phyloP scores from a whole-genome alignment of 139 green algal species.

The Eudorina sp. region DNA sequence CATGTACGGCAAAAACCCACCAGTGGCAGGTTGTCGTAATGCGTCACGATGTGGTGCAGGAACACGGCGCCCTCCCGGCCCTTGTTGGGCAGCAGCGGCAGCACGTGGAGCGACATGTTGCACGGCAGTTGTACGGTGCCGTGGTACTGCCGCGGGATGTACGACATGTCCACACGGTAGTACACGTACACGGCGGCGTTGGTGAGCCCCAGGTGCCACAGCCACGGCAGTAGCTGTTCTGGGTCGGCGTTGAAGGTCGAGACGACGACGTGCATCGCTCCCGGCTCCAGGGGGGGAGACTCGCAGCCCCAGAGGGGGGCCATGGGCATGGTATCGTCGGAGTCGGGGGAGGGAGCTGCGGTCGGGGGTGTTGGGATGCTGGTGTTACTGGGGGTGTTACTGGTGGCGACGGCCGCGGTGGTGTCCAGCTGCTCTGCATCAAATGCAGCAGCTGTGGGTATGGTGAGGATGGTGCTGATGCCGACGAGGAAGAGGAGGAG shows the following conservation, averaged over 20 bases:
- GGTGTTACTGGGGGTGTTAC: too few species aligned
- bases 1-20: neutral
- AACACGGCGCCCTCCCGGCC: constrained; percentile 44
- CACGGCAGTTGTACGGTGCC: constrained; percentile 37
- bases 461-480: too few species aligned
- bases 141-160: neutral
- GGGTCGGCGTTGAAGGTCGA: constrained; percentile 32
- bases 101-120: constrained; percentile 17
- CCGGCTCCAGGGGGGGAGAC: neutral
- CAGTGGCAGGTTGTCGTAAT: constrained; percentile 16
- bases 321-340: too few species aligned
- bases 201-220: constrained; percentile 48
- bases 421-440: too few species aligned
- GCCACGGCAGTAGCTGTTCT: constrained; percentile 45
- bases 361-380: too few species aligned
- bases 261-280: constrained; percentile 35
- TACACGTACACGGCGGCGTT: constrained; percentile 36
- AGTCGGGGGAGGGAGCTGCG: too few species aligned
- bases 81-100: constrained; percentile 42
- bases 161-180: constrained; percentile 12
- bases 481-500: neutral
- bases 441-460: too few species aligned
- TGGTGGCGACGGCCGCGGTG: too few species aligned
- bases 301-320: constrained; percentile 36
- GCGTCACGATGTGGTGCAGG: constrained; percentile 10